Conservation (phyloP, 176 grass and related monocot species). For the Tillandsia fasciculata region DNA sequence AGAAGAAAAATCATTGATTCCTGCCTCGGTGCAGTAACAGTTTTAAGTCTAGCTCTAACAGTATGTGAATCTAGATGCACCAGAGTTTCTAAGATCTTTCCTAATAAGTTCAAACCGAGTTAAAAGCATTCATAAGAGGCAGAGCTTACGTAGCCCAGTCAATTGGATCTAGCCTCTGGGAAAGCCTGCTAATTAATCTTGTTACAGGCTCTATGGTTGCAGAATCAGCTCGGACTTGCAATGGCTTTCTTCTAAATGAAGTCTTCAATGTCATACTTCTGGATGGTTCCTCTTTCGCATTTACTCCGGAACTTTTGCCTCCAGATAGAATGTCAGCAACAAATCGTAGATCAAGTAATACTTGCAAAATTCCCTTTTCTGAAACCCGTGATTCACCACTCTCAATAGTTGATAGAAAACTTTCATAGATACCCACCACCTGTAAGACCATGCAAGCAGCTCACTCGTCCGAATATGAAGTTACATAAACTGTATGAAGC, state of each 20-base stretch:
- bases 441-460: conserved; percentile 26
- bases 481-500: background rate
- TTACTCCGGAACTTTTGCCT: conserved; percentile 46
- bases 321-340: conserved; percentile 79
- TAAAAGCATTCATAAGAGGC: background rate
- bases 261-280: conserved; percentile 33
- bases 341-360: conserved; percentile 84
- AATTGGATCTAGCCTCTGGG: conserved; percentile 86
- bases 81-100: background rate
- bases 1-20: background rate
- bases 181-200: conserved; percentile 63
- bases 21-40: background rate
- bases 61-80: background rate
- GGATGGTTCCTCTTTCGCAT: conserved; percentile 44
- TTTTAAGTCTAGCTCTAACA: background rate
- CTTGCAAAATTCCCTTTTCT: conserved; percentile 83
- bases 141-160: conserved; percentile 97
- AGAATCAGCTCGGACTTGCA: conserved; percentile 44
- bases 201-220: conserved; percentile 48
- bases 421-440: conserved; percentile 74
- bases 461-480: conserved; percentile 5
- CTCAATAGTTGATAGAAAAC: conserved; percentile 46
- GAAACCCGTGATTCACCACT: conserved; percentile 56
- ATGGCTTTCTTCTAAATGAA: conserved; percentile 72
- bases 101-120: background rate